Conservation (phyloP, 495 filamentous ascomycete genomes). For the Hamigera avellanea region DNA sequence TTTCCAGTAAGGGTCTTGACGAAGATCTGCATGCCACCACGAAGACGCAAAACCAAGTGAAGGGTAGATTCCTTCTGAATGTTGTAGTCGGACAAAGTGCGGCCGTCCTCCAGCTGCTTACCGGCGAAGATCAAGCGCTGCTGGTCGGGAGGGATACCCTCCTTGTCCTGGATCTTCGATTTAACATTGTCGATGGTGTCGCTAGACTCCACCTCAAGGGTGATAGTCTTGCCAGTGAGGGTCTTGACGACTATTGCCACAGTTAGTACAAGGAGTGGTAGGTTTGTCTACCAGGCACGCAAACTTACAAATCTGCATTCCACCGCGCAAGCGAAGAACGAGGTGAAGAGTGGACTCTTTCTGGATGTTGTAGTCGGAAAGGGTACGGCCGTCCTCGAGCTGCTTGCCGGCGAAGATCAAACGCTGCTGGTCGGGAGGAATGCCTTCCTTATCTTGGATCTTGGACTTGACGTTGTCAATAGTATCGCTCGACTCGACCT, state of each 20-base stretch:
- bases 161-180: constrained; percentile 70
- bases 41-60: constrained; percentile 58
- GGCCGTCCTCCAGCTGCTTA: constrained; percentile 62
- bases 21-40: constrained; percentile 67
- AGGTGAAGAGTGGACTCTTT: constrained; percentile 95
- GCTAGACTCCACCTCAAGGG: constrained; percentile 89
- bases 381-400: constrained; percentile 90
- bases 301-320: constrained; percentile 91
- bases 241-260: constrained; percentile 59
- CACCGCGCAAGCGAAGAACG: constrained; percentile 94
- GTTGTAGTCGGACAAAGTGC: constrained; percentile 62
- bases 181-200: constrained; percentile 97
- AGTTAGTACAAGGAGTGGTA: constrained; percentile 11
- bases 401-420: constrained; percentile 99
- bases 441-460: constrained; percentile 99
- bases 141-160: constrained; percentile 68
- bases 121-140: constrained; percentile 65
- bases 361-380: constrained; percentile 98
- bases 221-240: constrained; percentile 96
- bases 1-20: constrained; percentile 65
- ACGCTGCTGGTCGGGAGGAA: constrained; percentile 95
- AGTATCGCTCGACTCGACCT: constrained; percentile 96
- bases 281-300: not conserved
- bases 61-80: constrained; percentile 65
- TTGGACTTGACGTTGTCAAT: constrained; percentile 99